These are phyloP conservation scores for Fonsecaea monophora DNA, from an alignment of 2,329 filamentous ascomycete genomes.

Conservation along the genomic window DNA sequence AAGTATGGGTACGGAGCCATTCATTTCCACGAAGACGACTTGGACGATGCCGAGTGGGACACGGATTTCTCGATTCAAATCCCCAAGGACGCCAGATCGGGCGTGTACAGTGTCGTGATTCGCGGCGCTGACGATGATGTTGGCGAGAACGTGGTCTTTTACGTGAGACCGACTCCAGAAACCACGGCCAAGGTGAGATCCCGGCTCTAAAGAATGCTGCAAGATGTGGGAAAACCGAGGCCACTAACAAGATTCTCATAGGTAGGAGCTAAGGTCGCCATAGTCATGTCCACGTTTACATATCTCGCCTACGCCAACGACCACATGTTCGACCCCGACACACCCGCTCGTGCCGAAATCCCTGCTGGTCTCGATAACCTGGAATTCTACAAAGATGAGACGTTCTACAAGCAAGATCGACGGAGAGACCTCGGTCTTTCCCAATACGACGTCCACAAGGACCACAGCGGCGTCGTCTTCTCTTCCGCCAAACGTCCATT, in stretches of 20 bases:
- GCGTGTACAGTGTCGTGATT: constrained; percentile 42
- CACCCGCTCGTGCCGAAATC: no score
- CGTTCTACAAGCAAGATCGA: constrained; percentile 36
- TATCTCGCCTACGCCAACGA: constrained; percentile 52
- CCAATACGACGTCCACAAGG: constrained; percentile 48
- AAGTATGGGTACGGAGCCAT: constrained; percentile 48
- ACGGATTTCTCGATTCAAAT: constrained; percentile 45
- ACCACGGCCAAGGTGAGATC: constrained; percentile 25
- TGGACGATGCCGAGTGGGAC: constrained; percentile 48
- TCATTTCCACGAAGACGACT: constrained; percentile 50
- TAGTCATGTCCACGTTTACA: constrained; percentile 48
- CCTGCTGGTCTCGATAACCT: no score
- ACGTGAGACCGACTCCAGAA: background rate
- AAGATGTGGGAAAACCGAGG: background rate
- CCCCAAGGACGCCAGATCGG: constrained; percentile 38
- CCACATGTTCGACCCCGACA: constrained; percentile 36
- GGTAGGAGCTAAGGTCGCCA: constrained; percentile 35
- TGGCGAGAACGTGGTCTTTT: constrained; percentile 24
- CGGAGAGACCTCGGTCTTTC: constrained; percentile 49
- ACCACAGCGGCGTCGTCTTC: constrained; percentile 46
- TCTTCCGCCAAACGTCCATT: constrained; percentile 47
- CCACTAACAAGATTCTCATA: no score
- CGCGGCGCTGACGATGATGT: constrained; percentile 47
- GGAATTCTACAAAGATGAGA: no score
- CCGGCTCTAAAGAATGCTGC: constrained; percentile 24